Conservation (phyloP, 331 rosid species). For the Dryas integrifolia region DNA sequence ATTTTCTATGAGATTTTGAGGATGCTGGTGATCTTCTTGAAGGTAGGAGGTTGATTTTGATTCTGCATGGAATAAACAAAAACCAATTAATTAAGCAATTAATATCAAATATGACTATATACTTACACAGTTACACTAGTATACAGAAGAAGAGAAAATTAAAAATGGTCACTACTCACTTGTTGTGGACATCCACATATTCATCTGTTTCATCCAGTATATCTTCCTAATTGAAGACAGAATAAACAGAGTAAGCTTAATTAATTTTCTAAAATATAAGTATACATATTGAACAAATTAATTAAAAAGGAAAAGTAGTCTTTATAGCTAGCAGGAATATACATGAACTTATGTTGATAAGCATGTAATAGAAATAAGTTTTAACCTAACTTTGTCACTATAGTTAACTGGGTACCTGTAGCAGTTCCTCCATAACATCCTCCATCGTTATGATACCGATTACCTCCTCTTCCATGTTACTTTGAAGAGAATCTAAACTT, state of each 20-base stretch:
- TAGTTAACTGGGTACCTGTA: conserved; percentile 44
- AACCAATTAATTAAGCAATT: background rate
- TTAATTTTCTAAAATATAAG: background rate
- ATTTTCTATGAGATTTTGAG: conserved; percentile 48
- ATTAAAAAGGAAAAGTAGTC: too few relatives aligned
- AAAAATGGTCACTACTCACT: conserved; percentile 39
- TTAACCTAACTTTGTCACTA: background rate
- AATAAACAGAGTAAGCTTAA: conserved; percentile 2
- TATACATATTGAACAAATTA: background rate
- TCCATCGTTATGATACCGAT: conserved; percentile 76
- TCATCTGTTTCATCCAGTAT: conserved; percentile 85
- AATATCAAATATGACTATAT: background rate
- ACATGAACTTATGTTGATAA: too few relatives aligned
- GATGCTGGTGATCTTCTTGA: conserved; percentile 37
- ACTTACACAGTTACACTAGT: background rate
- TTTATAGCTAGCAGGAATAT: too few relatives aligned
- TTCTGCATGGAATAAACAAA: conserved; percentile 36
- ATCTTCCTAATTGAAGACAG: conserved; percentile 43
- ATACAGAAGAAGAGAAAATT: background rate
- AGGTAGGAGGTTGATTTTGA: conserved; percentile 52
- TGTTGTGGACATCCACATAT: conserved; percentile 63
- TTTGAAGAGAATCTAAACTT: conserved; percentile 32
- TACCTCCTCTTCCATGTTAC: conserved; percentile 44
- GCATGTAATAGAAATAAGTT: too few relatives aligned
- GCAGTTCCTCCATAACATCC: conserved; percentile 67